Conservation (phyloP, 179 eudicot genomes). For the Pouteria campechiana region DNA sequence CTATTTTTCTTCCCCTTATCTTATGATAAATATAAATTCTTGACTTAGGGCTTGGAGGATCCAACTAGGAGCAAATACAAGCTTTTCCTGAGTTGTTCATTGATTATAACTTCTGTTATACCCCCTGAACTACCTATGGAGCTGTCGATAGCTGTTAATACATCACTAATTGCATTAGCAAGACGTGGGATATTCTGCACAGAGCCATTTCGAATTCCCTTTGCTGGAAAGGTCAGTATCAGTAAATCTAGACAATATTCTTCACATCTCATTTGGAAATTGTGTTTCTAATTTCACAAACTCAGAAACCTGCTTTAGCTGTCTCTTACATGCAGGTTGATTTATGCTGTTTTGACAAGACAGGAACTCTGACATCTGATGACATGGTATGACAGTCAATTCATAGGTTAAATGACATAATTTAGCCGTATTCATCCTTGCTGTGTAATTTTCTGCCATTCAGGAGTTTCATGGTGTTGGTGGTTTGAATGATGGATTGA, state of each 20-base stretch:
- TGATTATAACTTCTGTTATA: slow-evolving; percentile 94
- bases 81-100: slow-evolving; percentile 85
- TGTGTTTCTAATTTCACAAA: neutral
- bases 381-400: slow-evolving; percentile 74
- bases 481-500: slow-evolving; percentile 59
- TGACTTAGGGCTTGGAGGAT: slow-evolving; percentile 86
- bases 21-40: too few relatives aligned
- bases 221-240: slow-evolving; percentile 84
- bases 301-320: neutral
- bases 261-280: neutral
- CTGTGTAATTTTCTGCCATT: too few relatives aligned
- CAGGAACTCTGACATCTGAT: slow-evolving; percentile 99
- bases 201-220: slow-evolving; percentile 95
- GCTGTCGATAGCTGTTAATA: slow-evolving; percentile 95
- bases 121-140: slow-evolving; percentile 99
- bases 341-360: slow-evolving; percentile 98
- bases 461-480: slow-evolving; percentile 97
- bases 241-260: neutral
- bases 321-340: slow-evolving; percentile 61
- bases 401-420: slow-evolving; percentile 1
- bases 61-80: slow-evolving; percentile 98
- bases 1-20: too few relatives aligned
- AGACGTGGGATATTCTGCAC: slow-evolving; percentile 94
- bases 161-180: slow-evolving; percentile 94
- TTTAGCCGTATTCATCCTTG: neutral